A percentile compares a stretch with the other conserved stretches of the same genome.
These are phyloP conservation scores for Durusdinium trenchii DNA, from an alignment of 73 alveolate genomes.

Conservation along the genomic window DNA sequence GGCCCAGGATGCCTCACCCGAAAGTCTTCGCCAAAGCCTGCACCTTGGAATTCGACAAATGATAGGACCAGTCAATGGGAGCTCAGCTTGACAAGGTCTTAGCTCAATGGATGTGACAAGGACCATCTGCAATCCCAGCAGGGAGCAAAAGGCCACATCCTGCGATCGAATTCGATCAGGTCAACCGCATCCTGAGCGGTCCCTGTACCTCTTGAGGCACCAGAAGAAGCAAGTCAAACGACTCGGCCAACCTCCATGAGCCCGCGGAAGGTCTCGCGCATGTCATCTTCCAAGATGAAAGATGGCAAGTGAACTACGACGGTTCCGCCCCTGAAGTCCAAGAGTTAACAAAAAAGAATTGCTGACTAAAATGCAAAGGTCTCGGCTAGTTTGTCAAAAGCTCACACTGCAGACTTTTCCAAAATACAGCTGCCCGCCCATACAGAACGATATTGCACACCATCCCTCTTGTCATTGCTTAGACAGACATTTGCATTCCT, in stretches of 20 bases:
- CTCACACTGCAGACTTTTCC: too few relatives aligned
- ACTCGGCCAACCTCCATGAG: conserved; percentile 61
- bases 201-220: not conserved
- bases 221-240: not conserved
- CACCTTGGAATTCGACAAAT: not conserved
- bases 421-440: too few relatives aligned
- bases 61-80: too few relatives aligned
- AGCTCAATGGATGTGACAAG: conserved; percentile 80
- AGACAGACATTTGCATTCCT: too few relatives aligned
- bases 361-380: too few relatives aligned
- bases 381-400: too few relatives aligned
- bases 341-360: too few relatives aligned
- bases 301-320: conserved; percentile 88
- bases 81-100: not conserved
- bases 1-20: too few relatives aligned
- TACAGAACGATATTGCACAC: too few relatives aligned
- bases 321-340: conserved; percentile 50
- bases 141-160: conserved; percentile 86
- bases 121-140: conserved; percentile 81
- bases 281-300: conserved; percentile 89
- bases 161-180: not conserved
- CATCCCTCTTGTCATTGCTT: too few relatives aligned
- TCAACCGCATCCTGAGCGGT: not conserved
- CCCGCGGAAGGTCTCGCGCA: conserved; percentile 88
- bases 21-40: conserved; percentile 35